Base-by-base conservation (phyloP, 805 yeast genomes). In the Starmerella ratchasimensis region DNA sequence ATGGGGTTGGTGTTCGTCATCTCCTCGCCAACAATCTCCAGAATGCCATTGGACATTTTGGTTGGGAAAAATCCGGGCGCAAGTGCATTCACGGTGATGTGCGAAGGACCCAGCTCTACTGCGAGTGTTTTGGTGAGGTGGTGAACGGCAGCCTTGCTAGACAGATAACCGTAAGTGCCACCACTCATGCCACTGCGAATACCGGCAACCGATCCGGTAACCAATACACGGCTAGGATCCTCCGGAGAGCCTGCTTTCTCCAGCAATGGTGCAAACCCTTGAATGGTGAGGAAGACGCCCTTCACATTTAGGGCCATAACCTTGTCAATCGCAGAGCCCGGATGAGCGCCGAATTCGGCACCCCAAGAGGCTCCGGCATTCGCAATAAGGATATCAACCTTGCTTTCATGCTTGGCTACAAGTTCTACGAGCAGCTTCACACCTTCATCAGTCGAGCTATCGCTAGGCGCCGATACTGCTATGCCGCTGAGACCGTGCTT, bases 341-440 rank as follows among this genome's bases (percentile, higher is more conserved):
- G 72, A 51, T 79, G 84, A 9, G 60, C 58, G 27, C 64, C 73
- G 34, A 79, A 56, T 10, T 70, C 70, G 1, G 72, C 76, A 15
- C 84, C 86, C 86, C 86, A 78, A 11, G 77, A 59, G 7, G 84
- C 83, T 22, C 88, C 88, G 5, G 88, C 86, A 50, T 78, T 79
- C 34, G 84, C 81, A 48, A 76, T 64, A 44, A 78, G 63, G 43
- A 78, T 74, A 55, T 78, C 73, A 26, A 77, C 64, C 48, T 65
- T 62, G 11, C 50, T 19, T 19, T 69, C 67, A 16, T 51, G 53
- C 39, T 58, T 54, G 13, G 55, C 42, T 9, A 41, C 37, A 13
- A 69, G 68, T 5, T 62, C 55, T 33, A 49, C 57, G 44, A 78
- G 67, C 16, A 56, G 45, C 37, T 61, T 57, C 34, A 67, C 65